Conservation (phyloP, 2,329 filamentous ascomycete genomes). For the Cladosporium velox region DNA sequence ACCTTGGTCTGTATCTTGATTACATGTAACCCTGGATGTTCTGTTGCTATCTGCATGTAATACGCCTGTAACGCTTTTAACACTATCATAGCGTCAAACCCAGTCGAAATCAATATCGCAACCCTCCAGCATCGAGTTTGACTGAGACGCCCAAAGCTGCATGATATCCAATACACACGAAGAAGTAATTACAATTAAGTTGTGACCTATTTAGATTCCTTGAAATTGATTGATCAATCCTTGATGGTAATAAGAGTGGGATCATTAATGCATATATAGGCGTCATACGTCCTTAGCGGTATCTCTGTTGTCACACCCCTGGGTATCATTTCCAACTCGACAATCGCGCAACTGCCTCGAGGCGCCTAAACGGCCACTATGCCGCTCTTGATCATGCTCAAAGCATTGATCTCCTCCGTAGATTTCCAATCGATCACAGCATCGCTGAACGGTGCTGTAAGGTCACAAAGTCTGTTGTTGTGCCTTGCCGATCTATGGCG, state of each 20-base stretch:
- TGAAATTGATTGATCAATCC: neutral
- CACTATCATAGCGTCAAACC: neutral
- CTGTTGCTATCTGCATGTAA: neutral
- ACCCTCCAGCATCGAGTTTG: neutral
- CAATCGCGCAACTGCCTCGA: neutral
- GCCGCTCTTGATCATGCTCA: neutral
- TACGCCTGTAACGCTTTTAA: neutral
- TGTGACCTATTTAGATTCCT: neutral
- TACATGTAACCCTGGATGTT: neutral
- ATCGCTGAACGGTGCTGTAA: neutral
- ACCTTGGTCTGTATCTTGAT: neutral
- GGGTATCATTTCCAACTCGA: neutral
- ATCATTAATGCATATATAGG: conserved; percentile 6
- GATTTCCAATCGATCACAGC: neutral
- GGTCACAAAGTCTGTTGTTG: neutral
- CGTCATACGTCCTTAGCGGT: neutral
- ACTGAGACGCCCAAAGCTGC: neutral
- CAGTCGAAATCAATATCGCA: neutral
- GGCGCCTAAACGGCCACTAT: neutral
- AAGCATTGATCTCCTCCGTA: neutral
- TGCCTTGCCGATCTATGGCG: neutral
- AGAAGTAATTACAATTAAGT: neutral
- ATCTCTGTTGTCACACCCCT: neutral
- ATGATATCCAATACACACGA: neutral
- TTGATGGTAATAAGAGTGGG: neutral